Evolutionary conservation across 2,329 filamentous ascomycete genomes (phyloP), one percentile per base, ranked within the genome.

Genomic region (Teratosphaeria viscida): DNA sequence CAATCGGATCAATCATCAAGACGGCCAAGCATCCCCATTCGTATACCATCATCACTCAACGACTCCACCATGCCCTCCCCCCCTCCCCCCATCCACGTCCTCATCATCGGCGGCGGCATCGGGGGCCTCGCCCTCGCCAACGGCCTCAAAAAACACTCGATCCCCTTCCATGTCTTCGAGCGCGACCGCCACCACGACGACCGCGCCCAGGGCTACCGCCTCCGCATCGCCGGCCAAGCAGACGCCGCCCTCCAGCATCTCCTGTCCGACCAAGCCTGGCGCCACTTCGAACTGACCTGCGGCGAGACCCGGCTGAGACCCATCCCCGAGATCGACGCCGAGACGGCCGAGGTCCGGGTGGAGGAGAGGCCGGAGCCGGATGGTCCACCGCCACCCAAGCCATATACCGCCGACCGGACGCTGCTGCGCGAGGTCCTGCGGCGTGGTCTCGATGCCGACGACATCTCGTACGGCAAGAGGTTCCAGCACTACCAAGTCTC

Each of bases 31-130:
- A 23, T 2, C 23, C 23, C 23, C 23, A 23, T 23, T 32, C 7
- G 29, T 32, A 32, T 5, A 32, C 4, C 43, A 53, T 64, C 5
- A 65, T 66, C 57, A 66, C 63, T 3, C 65, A 61, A 32, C 29
- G 23, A 23, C 1, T 2, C 2, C 23, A 23, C 23, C 23, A 23
- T 23, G 23, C 23, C 23, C 23, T 23, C 23, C 23, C 23, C 23
- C 23, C 23, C 23, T 2, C 23, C 23, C 23, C 23, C 23, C 23
- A 23, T 0, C 23, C 39, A 39, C 12, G 37, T 70, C 54, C 53
- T 70, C n/a, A 66, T 69, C 58, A 64, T 71, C 16, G 68, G 68
- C 14, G 67, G 64, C 12, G 67, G 67, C 14, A 60, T 66, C 34
- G 65, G 62, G 11, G 68, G 68, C 11, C 62, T 71, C 3, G 56